Base-by-base conservation (phyloP, 2,329 filamentous ascomycete genomes). In the Neocucurbitaria cava region DNA sequence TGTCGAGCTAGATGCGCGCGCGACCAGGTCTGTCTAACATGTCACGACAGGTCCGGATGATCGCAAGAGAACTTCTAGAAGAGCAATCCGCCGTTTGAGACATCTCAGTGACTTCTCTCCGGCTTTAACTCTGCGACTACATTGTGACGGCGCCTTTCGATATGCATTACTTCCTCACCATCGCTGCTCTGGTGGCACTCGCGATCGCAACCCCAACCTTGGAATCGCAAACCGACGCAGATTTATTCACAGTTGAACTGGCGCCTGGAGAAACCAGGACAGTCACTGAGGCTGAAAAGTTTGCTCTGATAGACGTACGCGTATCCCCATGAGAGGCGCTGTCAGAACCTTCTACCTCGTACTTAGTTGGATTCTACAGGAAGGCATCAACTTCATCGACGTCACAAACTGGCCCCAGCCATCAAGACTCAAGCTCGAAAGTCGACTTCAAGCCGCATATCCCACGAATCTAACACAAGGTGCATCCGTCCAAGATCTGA, bases 301-400 rank as follows among this genome's bases (percentile, higher is more conserved):
- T 44, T 13, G 40, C 35, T 20, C 24, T 54, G 35, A 49, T 26
- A 31, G 36, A 42, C 11, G 52, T 49, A 43, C 17, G 26, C 17
- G 31, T 28, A 30, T 30, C 24, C 2, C 21, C 10, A 23, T 21
- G 8, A 6, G 21, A n/a, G 4, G 11, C 38, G 2, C 9, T 13
- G 13, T 24, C 9, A 23, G 11, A 40, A n/a, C 6, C 5, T 5
- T 23, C 20, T 4, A 15, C 31, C 10, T 24, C 18, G 9, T 30
- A 18, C 28, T 48, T 11, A 50, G n/a, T n/a, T n/a, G n/a, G 3
- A 40, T 10, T 31, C 3, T 9, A 87, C 69, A 66, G 62, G 7
- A 58, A 52, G 61, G 56, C 1, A 82, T 87, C 61, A 89, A 87
- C 66, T 97, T 97, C 81, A 95, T 97, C 83, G 93, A 98, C 78